Conservation (phyloP, 176 grass and related monocot species). For the Juncus inflexus region DNA sequence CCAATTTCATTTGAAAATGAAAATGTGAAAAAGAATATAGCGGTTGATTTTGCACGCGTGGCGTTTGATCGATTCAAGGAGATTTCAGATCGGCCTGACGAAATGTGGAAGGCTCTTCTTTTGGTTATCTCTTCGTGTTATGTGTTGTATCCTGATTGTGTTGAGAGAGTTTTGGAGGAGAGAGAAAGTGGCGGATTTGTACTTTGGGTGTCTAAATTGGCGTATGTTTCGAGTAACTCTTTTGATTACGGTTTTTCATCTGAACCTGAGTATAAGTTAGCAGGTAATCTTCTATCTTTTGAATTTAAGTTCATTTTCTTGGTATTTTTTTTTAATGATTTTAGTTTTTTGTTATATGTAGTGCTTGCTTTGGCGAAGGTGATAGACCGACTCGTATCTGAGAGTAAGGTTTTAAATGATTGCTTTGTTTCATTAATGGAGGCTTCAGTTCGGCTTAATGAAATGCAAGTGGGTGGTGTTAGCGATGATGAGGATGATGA, state of each 20-base stretch:
- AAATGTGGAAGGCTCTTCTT: slow-evolving; percentile 60
- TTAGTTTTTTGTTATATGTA: slow-evolving; percentile 20
- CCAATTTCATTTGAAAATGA: slow-evolving; percentile 27
- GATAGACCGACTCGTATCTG: slow-evolving; percentile 41
- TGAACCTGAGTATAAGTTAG: slow-evolving; percentile 74
- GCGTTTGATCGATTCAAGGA: slow-evolving; percentile 52
- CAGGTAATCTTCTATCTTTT: slow-evolving; percentile 37
- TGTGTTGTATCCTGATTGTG: slow-evolving; percentile 62
- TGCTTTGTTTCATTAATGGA: slow-evolving; percentile 74
- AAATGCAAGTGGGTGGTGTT: slow-evolving; percentile 49
- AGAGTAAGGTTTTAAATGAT: slow-evolving; percentile 43
- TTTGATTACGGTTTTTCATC: slow-evolving; percentile 56
- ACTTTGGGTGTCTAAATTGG: slow-evolving; percentile 51
- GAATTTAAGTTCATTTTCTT: background rate
- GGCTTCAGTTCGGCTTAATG: slow-evolving; percentile 56
- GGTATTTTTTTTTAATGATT: background rate
- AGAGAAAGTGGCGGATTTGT: slow-evolving; percentile 43
- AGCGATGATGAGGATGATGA: slow-evolving; percentile 38
- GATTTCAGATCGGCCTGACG: slow-evolving; percentile 46
- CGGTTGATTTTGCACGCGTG: slow-evolving; percentile 39
- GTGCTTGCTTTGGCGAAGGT: slow-evolving; percentile 52
- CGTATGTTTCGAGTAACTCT: slow-evolving; percentile 50
- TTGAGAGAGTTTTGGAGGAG: slow-evolving; percentile 45
- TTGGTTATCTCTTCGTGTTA: slow-evolving; percentile 74
- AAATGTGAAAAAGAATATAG: slow-evolving; percentile 40